A percentile compares a stretch with the other conserved stretches of the same genome.
Evolutionary conservation across 306 rosid genomes (phyloP).

Genomic region (Abrus precatorius): DNA sequence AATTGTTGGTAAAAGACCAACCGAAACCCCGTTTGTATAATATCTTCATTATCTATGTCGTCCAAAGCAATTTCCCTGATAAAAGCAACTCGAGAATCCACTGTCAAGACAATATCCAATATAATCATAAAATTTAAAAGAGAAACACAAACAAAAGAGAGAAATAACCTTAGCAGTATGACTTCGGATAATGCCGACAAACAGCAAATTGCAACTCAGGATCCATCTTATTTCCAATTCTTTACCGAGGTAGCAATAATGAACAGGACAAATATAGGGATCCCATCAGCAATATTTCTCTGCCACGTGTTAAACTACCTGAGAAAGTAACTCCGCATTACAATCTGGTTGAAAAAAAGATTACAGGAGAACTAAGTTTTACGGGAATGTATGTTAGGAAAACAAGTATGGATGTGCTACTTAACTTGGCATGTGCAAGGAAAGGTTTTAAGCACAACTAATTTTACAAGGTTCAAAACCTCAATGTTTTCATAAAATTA

Average conservation of each 20-base stretch:
- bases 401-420: background rate
- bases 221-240: slow-evolving; percentile 69
- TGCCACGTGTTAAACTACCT: slow-evolving; percentile 53
- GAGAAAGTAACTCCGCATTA: slow-evolving; percentile 64
- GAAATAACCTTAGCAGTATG: too few relatives aligned
- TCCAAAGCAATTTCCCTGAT: too few relatives aligned
- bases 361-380: slow-evolving; percentile 47
- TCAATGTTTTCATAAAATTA: background rate
- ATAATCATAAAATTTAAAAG: too few relatives aligned
- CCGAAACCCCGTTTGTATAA: too few relatives aligned
- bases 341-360: slow-evolving; percentile 90
- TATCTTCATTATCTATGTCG: too few relatives aligned
- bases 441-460: background rate
- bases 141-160: too few relatives aligned
- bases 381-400: background rate
- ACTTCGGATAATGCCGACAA: slow-evolving; percentile 86
- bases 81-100: too few relatives aligned
- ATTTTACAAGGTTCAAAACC: background rate
- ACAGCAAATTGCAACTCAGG: slow-evolving; percentile 78
- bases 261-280: slow-evolving; percentile 79
- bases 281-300: slow-evolving; percentile 65
- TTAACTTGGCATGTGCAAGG: background rate
- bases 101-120: too few relatives aligned
- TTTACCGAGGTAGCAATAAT: slow-evolving; percentile 82
- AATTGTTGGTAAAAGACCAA: too few relatives aligned